A percentile compares a stretch with the other conserved stretches of the same genome.
Conservation (phyloP, 2,329 filamentous ascomycete species). For the Aspergillus ochraceus region DNA sequence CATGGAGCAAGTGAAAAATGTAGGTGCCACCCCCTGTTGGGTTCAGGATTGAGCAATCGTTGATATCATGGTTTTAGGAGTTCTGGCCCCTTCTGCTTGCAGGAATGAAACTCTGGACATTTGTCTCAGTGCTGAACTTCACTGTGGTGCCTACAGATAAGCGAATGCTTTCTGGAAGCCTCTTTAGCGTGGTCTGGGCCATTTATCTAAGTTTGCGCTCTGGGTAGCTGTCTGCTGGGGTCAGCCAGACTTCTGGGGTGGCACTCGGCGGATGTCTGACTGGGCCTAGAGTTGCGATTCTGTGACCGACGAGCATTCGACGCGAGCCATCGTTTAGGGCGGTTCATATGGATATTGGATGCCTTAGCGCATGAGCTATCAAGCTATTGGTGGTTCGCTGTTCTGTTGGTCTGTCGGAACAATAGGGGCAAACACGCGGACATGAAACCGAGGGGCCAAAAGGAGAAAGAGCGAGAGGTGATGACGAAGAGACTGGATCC, state of each 20-base stretch:
- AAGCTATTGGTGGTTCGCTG: not conserved
- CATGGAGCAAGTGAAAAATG: conserved; percentile 33
- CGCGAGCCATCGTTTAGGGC: not conserved
- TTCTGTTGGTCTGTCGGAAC: not conserved
- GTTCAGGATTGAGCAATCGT: not conserved
- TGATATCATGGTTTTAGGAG: conserved; percentile 26
- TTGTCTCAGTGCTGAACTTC: conserved; percentile 41
- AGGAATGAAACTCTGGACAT: conserved; percentile 42
- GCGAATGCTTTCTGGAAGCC: conserved; percentile 34
- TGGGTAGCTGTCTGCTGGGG: conserved; percentile 9
- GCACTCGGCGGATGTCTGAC: not conserved
- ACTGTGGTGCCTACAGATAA: conserved; percentile 37
- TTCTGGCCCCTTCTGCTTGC: conserved; percentile 38
- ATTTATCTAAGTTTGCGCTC: conserved; percentile 40
- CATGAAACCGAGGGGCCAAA: not conserved
- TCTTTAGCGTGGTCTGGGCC: conserved; percentile 41
- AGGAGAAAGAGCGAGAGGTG: not conserved
- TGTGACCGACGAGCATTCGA: not conserved
- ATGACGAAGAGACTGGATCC: not conserved
- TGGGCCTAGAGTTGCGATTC: not conserved
- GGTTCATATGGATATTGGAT: not conserved
- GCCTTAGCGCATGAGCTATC: not conserved
- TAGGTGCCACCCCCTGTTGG: conserved; percentile 17
- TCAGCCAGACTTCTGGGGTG: not conserved
- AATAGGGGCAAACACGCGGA: not conserved